Evolutionary conservation across 768 basidiomycete genomes (phyloP).

Genomic region (Leucosporidium creatinivorum): DNA sequence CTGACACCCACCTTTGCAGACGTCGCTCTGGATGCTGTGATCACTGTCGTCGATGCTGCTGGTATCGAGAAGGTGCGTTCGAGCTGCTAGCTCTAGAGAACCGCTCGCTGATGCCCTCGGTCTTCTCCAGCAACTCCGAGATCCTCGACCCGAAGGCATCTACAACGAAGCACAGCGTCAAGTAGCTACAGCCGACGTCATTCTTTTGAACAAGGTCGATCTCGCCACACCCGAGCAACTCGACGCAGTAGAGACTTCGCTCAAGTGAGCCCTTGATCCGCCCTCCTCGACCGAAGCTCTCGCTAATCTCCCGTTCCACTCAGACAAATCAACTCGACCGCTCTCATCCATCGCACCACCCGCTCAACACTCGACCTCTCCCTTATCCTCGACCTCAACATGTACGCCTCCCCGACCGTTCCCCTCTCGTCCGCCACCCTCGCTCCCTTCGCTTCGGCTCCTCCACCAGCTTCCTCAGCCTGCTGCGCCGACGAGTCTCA

Average conservation of each 20-base stretch:
- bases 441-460: slow-evolving; percentile 13
- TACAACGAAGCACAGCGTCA: slow-evolving; percentile 50
- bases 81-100: too few species aligned
- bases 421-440: slow-evolving; percentile 21
- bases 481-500: background rate
- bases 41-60: slow-evolving; percentile 27
- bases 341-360: slow-evolving; percentile 64
- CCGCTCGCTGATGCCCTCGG: background rate
- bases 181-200: slow-evolving; percentile 83
- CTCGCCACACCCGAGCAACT: slow-evolving; percentile 52
- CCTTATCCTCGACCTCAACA: slow-evolving; percentile 69
- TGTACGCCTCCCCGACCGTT: slow-evolving; percentile 56
- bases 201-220: slow-evolving; percentile 87
- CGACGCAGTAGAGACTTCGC: slow-evolving; percentile 51
- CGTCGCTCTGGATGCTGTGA: slow-evolving; percentile 27
- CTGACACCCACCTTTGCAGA: slow-evolving; percentile 1
- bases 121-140: slow-evolving; percentile 21
- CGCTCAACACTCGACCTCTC: slow-evolving; percentile 66
- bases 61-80: slow-evolving; percentile 22
- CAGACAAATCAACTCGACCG: slow-evolving; percentile 63
- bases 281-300: background rate
- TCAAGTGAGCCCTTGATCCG: slow-evolving; percentile 44
- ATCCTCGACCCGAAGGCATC: slow-evolving; percentile 23
- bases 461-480: background rate
- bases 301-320: background rate